A percentile compares a stretch with the other conserved stretches of the same genome.
phyloP scores from a whole-genome alignment of 805 yeast genomes.

The Zygosaccharomyces lentus region DNA sequence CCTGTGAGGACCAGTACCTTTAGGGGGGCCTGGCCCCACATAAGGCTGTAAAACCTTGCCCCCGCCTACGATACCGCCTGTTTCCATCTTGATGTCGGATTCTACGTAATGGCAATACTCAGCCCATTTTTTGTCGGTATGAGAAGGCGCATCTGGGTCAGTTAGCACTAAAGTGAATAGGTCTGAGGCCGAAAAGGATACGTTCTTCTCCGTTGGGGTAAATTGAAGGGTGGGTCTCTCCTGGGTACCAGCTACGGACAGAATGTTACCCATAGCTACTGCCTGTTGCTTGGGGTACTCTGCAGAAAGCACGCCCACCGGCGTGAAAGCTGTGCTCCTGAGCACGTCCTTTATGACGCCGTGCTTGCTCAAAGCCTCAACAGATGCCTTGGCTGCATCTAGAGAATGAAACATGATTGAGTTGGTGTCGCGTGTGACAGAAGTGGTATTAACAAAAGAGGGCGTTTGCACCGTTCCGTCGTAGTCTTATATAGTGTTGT shows the following conservation, averaged over 20 bases:
- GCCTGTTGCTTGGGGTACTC: conserved; percentile 27
- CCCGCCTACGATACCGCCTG: conserved; percentile 27
- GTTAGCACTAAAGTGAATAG: conserved; percentile 76
- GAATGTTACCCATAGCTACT: conserved; percentile 76
- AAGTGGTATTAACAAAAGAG: background rate
- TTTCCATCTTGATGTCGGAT: conserved; percentile 38
- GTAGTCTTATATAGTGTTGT: too few relatives aligned
- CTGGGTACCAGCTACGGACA: conserved; percentile 64
- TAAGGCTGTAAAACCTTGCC: conserved; percentile 52
- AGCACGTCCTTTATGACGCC: conserved; percentile 30
- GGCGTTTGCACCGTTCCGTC: background rate
- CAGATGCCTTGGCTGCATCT: conserved; percentile 17
- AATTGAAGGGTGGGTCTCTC: conserved; percentile 61
- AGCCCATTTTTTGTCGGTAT: conserved; percentile 79
- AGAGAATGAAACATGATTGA: conserved; percentile 16
- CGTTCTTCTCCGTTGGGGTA: conserved; percentile 32
- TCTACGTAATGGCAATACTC: conserved; percentile 77
- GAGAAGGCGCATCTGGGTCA: conserved; percentile 92
- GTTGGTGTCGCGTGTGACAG: background rate
- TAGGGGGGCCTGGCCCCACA: conserved; percentile 88
- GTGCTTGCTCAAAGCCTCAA: conserved; percentile 27
- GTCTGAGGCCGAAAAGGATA: conserved; percentile 27
- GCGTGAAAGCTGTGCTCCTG: conserved; percentile 14
- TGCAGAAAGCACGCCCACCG: conserved; percentile 27
- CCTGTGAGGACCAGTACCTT: conserved; percentile 79